Evolutionary conservation across 345 rosid genomes (phyloP), one percentile per base, ranked within the genome.

Genomic region (Punica granatum): DNA sequence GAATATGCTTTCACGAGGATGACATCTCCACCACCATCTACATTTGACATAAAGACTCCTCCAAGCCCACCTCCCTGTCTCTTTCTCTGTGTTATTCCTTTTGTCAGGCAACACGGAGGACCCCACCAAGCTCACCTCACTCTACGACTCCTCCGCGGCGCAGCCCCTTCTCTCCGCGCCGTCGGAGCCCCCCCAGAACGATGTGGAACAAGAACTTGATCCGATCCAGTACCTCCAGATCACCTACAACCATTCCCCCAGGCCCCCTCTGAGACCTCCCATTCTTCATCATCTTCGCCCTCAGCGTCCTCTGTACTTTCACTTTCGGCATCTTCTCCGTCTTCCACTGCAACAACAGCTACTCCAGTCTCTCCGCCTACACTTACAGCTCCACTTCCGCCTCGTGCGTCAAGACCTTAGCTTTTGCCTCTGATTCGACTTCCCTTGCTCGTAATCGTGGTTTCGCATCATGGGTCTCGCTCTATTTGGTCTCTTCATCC

Each of bases 171-270:
- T 88, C 76, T 83, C 85, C 25, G 83, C 85, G 43, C 84, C 86
- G 61, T 33, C 61, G 61, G 61, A 56, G 72, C 76, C 87, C 5
- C 72, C 73, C 37, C 56, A 30, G 26, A 0, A 23, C n/a, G 67
- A 49, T 23, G 26, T 21, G 34, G 60, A 63, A 28, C 67, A 65
- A 41, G 60, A 63, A 26, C 42, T 82, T 48, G 92, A 93, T 85
- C 85, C 88, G 18, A 82, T 77, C 65, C 96, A 89, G 73, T 93
- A 71, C 79, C 87, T 90, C 69, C 97, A 93, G 84, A 90, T 93
- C 94, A 78, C 92, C 32, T 90, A 78, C 82, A 89, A 81, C 48
- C 80, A 79, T 42, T 93, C 89, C 1, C 92, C 88, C 6, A 80
- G 97, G 67, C 75, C n/a, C 87, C 63, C 84, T 89, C 90, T 87